These are phyloP conservation scores for Ustilago tritici DNA, from an alignment of 1,284 basidiomycete species.

Conservation along the genomic window DNA sequence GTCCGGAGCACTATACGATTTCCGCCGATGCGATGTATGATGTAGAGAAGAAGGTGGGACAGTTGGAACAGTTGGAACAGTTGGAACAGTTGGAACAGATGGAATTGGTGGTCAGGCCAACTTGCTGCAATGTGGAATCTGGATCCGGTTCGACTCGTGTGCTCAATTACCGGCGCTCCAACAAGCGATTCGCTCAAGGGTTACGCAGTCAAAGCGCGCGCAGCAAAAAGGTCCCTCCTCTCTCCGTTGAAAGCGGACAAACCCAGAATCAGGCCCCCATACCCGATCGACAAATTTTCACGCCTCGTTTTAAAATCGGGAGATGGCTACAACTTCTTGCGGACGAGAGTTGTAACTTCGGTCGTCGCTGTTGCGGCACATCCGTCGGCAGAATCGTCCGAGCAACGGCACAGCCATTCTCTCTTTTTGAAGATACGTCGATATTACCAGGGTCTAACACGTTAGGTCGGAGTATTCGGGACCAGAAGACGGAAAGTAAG, in stretches of 20 bases:
- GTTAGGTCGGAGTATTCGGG: too few species aligned
- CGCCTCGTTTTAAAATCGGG: not conserved
- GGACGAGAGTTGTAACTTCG: not conserved
- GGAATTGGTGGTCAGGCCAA: not conserved
- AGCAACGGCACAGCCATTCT: not conserved
- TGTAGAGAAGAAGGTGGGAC: not conserved
- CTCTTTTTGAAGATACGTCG: too few species aligned
- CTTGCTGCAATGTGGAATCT: not conserved
- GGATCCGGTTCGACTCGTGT: constrained; percentile 16
- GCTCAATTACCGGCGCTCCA: constrained; percentile 10
- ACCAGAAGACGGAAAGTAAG: too few species aligned
- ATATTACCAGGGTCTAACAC: too few species aligned
- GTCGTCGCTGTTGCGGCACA: not conserved
- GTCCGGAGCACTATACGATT: not conserved
- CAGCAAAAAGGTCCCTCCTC: not conserved
- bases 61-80: not conserved
- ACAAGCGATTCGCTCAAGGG: not conserved
- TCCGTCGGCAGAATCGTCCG: not conserved
- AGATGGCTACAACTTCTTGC: not conserved
- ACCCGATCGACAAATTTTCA: not conserved
- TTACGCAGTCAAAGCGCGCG: constrained; percentile 8
- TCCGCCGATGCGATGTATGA: not conserved
- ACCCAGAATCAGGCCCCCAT: not conserved
- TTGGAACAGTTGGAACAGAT: not conserved
- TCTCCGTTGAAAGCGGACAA: not conserved